A percentile compares a stretch with the other conserved stretches of the same genome.
Conservation (phyloP, 495 filamentous ascomycete species). For the Neurospora sublineolata region DNA sequence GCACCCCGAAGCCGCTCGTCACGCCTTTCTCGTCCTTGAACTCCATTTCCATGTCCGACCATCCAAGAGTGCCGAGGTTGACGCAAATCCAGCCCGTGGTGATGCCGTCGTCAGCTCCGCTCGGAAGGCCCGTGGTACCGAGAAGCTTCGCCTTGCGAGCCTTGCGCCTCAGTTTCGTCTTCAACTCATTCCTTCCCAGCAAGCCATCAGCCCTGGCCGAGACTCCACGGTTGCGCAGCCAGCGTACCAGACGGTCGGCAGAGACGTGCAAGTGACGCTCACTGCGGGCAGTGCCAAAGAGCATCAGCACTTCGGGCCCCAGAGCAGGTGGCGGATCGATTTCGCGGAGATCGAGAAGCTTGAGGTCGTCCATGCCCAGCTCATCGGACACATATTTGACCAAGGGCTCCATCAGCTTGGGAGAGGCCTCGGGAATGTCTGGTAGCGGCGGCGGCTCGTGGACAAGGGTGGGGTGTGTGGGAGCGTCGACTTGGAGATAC, state of each 20-base stretch:
- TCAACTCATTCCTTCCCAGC: conserved; percentile 81
- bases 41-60: conserved; percentile 28
- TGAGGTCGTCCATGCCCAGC: conserved; percentile 68
- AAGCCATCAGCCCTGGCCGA: conserved; percentile 74
- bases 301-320: conserved; percentile 80
- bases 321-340: conserved; percentile 79
- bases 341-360: conserved; percentile 66
- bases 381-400: conserved; percentile 71
- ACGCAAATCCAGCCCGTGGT: conserved; percentile 93
- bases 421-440: conserved; percentile 60
- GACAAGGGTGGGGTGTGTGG: conserved; percentile 38
- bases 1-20: conserved; percentile 67
- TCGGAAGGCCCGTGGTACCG: conserved; percentile 38
- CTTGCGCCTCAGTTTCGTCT: conserved; percentile 70
- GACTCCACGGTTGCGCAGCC: conserved; percentile 65
- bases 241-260: conserved; percentile 77
- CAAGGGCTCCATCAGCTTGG: conserved; percentile 57
- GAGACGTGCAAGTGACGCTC: conserved; percentile 90
- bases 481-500: conserved; percentile 70
- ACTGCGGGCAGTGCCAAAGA: conserved; percentile 84
- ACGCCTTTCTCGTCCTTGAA: conserved; percentile 31
- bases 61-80: conserved; percentile 62
- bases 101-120: conserved; percentile 62
- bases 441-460: conserved; percentile 58
- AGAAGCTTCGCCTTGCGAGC: conserved; percentile 68